Evolutionary conservation across 805 yeast genomes (phyloP).

Genomic region (Ogataea minuta): DNA sequence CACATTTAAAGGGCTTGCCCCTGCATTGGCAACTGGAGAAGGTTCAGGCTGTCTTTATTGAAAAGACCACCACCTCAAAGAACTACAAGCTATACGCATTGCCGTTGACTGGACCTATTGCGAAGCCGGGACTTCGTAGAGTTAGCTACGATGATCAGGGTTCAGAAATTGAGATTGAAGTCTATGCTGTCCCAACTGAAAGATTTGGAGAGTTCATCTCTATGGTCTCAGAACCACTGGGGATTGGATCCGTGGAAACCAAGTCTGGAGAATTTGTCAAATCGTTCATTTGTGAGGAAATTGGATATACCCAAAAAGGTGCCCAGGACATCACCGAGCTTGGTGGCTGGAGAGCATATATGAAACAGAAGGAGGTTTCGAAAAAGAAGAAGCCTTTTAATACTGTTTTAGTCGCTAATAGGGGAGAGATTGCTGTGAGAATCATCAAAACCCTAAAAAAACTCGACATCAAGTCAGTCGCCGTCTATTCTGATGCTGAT

Average conservation of each 20-base stretch:
- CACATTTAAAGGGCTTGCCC: slow-evolving; percentile 85
- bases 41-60: slow-evolving; percentile 70
- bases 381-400: slow-evolving; percentile 59
- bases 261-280: slow-evolving; percentile 80
- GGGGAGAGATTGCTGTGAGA: slow-evolving; percentile 97
- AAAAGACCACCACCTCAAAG: slow-evolving; percentile 65
- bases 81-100: slow-evolving; percentile 78
- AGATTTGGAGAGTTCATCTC: slow-evolving; percentile 78
- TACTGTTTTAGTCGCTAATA: slow-evolving; percentile 88
- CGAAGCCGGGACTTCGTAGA: slow-evolving; percentile 88
- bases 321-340: slow-evolving; percentile 76
- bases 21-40: slow-evolving; percentile 91
- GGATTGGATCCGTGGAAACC: slow-evolving; percentile 89
- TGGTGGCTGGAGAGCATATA: slow-evolving; percentile 86
- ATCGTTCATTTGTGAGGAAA: slow-evolving; percentile 92
- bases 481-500: slow-evolving; percentile 90
- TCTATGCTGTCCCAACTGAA: slow-evolving; percentile 78
- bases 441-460: slow-evolving; percentile 85
- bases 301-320: slow-evolving; percentile 71
- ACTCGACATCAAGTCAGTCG: slow-evolving; percentile 73
- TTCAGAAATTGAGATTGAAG: slow-evolving; percentile 66
- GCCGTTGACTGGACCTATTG: slow-evolving; percentile 75
- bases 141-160: slow-evolving; percentile 50
- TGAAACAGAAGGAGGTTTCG: slow-evolving; percentile 30
- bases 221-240: slow-evolving; percentile 92